Conservation (phyloP, 768 basidiomycete genomes). For the Guyanaporus albipodus region DNA sequence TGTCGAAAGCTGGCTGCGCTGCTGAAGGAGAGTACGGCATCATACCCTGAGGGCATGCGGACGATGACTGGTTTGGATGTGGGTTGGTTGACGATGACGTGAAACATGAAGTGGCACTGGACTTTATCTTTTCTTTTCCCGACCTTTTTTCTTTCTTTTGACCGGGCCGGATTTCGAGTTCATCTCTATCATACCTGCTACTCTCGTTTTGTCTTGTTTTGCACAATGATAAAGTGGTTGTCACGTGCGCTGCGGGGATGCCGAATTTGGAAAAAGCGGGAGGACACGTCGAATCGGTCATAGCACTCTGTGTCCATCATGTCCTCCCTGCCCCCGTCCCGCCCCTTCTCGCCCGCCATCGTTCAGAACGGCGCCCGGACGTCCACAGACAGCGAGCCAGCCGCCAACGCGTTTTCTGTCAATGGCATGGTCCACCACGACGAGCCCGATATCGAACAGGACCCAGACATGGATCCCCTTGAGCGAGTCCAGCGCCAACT, state of each 20-base stretch:
- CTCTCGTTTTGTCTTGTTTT: neutral
- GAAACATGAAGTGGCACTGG: neutral
- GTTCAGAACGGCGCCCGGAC: slow-evolving; percentile 24
- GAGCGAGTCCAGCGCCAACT: slow-evolving; percentile 71
- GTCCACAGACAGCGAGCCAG: slow-evolving; percentile 44
- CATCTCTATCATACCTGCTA: neutral
- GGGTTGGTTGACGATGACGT: slow-evolving; percentile 56
- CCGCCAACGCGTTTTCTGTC: slow-evolving; percentile 19
- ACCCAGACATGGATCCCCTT: slow-evolving; percentile 45
- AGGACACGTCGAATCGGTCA: slow-evolving; percentile 5
- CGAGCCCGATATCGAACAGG: slow-evolving; percentile 41
- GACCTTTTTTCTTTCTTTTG: neutral
- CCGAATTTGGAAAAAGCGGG: slow-evolving; percentile 10
- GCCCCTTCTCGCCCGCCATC: slow-evolving; percentile 30
- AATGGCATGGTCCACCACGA: slow-evolving; percentile 35
- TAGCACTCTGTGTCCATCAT: slow-evolving; percentile 5
- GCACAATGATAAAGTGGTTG: neutral
- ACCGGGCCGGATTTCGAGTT: too few species aligned
- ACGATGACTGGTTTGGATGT: slow-evolving; percentile 80
- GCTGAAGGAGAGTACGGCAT: slow-evolving; percentile 71
- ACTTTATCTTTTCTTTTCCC: neutral
- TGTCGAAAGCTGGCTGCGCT: slow-evolving; percentile 67
- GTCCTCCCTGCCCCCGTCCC: slow-evolving; percentile 28
- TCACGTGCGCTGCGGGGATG: slow-evolving; percentile 14
- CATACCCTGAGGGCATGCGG: slow-evolving; percentile 73